Percentiles rank a stretch among this genome's conserved stretches.
phyloP scores from a whole-genome alignment of 768 basidiomycete species.

The Mrakia gelida region DNA sequence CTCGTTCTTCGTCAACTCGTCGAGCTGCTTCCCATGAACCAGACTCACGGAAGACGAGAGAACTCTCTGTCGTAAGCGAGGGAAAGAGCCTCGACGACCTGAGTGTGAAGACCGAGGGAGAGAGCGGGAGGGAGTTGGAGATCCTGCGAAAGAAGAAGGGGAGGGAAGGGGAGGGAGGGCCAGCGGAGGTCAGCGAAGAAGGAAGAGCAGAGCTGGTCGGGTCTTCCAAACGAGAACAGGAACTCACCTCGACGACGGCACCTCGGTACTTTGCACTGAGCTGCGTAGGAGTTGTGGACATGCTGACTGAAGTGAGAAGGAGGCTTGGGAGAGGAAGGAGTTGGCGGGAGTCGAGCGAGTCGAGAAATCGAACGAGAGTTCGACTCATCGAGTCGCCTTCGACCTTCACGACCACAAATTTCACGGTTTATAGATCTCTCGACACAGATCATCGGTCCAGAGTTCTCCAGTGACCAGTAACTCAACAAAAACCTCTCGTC shows the following conservation, averaged over 20 bases:
- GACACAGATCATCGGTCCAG: no score
- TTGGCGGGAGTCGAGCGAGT: not conserved
- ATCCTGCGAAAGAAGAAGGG: not conserved
- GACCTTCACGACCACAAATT: not conserved
- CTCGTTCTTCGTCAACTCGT: not conserved
- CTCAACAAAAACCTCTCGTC: not conserved
- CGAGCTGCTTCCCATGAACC: no score
- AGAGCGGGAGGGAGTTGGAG: conserved; percentile 20
- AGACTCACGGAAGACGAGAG: conserved; percentile 1
- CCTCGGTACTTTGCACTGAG: conserved; percentile 22
- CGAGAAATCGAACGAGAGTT: conserved; percentile 2
- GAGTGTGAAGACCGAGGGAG: conserved; percentile 11
- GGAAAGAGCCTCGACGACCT: conserved; percentile 3
- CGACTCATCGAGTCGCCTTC: not conserved
- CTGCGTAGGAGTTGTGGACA: conserved; percentile 19
- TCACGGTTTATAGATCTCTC: no score
- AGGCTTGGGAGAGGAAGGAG: no score
- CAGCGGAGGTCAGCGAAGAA: not conserved
- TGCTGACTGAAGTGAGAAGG: not conserved
- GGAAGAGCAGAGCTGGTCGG: not conserved
- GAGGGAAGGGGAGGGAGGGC: not conserved
- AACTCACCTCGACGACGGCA: conserved; percentile 21
- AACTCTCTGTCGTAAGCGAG: conserved; percentile 21
- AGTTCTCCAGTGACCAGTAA: not conserved
- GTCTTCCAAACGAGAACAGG: not conserved